Conservation (phyloP, 2,329 filamentous ascomycete species). For the Cladorrhinum sp. region DNA sequence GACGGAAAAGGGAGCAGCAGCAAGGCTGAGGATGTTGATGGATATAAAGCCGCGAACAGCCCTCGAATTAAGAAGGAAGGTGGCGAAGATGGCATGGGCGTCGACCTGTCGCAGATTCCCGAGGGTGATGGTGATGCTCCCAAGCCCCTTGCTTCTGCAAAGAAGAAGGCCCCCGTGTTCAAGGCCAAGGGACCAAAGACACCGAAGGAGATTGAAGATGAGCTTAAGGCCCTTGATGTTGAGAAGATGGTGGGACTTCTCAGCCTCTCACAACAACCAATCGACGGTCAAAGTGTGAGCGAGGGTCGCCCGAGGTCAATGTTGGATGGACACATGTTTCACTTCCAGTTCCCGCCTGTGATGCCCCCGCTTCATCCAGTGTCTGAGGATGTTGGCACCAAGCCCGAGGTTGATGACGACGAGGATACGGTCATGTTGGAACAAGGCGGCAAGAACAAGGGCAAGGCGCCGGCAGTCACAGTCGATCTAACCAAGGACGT, state of each 20-base stretch:
- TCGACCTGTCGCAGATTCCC: conserved; percentile 22
- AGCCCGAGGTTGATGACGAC: conserved; percentile 38
- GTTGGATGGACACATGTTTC: conserved; percentile 55
- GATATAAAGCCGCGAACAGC: conserved; percentile 31
- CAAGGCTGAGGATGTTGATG: conserved; percentile 25
- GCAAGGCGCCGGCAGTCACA: conserved; percentile 23
- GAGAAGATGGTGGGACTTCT: background rate
- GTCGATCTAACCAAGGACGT: conserved; percentile 44
- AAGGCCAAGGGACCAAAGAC: conserved; percentile 15
- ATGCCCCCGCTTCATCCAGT: conserved; percentile 51
- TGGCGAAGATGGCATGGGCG: conserved; percentile 20
- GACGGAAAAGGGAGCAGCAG: conserved; percentile 9
- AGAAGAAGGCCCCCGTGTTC: conserved; percentile 30
- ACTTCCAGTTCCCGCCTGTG: conserved; percentile 64
- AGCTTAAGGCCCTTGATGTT: background rate
- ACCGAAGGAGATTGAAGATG: conserved; percentile 15
- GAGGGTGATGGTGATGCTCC: conserved; percentile 28
- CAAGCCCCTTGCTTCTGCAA: conserved; percentile 31
- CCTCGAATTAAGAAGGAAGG: conserved; percentile 25
- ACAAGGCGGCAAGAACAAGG: conserved; percentile 19
- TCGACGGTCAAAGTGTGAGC: background rate
- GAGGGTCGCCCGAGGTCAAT: conserved; percentile 32
- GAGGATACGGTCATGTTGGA: conserved; percentile 38
- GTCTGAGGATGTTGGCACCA: conserved; percentile 29
- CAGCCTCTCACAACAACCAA: background rate